Conservation (phyloP, 2,329 filamentous ascomycete genomes). For the Cylindrodendrum hubeiense region DNA sequence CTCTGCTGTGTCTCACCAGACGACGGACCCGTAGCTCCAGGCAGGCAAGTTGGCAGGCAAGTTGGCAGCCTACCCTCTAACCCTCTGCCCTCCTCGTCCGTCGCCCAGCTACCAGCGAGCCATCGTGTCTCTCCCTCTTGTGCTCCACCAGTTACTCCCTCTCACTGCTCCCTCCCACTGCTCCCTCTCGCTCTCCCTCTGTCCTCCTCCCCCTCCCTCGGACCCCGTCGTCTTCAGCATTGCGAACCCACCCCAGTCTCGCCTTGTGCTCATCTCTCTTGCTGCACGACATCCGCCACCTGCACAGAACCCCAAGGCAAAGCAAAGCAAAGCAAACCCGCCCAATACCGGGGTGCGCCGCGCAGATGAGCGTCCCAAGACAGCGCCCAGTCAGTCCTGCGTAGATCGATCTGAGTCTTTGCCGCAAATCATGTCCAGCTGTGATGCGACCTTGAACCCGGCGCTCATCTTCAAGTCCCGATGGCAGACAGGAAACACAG, state of each 20-base stretch:
- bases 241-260: not conserved
- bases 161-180: not conserved
- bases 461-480: conserved; percentile 11
- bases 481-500: not conserved
- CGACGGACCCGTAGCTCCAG: not conserved
- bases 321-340: conserved; percentile 25
- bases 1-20: not conserved
- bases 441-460: conserved; percentile 13
- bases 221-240: not conserved
- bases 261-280: not conserved
- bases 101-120: not conserved
- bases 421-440: conserved; percentile 19
- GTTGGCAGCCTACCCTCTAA: no score
- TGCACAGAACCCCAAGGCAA: not conserved
- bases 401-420: conserved; percentile 32
- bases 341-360: not conserved
- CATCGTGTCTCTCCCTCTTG: not conserved
- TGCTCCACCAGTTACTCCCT: conserved; percentile 14
- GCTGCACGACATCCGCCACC: not conserved
- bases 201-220: not conserved
- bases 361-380: conserved; percentile 3
- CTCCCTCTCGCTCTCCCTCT: conserved; percentile 1
- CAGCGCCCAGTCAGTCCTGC: conserved; percentile 1
- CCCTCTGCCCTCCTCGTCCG: not conserved
- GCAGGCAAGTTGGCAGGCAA: not conserved